phyloP scores from a whole-genome alignment of 768 basidiomycete genomes.

The Tricholoma furcatifolium region DNA sequence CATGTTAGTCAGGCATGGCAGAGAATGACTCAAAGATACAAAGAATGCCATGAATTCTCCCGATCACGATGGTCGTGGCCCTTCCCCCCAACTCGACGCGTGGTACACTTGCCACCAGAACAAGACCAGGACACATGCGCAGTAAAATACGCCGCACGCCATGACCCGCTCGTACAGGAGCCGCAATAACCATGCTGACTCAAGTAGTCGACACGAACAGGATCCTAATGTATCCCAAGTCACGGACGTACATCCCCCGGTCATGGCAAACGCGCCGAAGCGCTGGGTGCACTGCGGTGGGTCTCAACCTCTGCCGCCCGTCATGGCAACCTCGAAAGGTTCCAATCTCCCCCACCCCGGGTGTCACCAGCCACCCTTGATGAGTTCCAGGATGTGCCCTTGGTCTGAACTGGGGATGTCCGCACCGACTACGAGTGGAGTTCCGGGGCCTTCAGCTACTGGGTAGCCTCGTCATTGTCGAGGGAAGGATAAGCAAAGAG shows the following conservation, averaged over 20 bases:
- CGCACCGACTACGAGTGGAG: not conserved
- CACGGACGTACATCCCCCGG: constrained; percentile 7
- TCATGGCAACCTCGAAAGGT: constrained; percentile 8
- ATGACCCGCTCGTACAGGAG: constrained; percentile 8
- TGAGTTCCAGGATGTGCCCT: constrained; percentile 11
- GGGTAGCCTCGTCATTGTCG: not conserved
- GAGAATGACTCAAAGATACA: not conserved
- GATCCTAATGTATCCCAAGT: constrained; percentile 3
- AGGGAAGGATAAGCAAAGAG: not conserved
- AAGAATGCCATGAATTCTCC: not conserved
- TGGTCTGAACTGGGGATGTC: constrained; percentile 1
- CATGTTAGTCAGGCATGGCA: not conserved
- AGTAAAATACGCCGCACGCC: not conserved
- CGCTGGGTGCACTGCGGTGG: constrained; percentile 10
- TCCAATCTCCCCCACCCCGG: constrained; percentile 12
- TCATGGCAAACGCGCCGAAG: constrained; percentile 6
- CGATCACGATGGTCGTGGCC: constrained; percentile 4
- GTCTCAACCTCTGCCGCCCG: constrained; percentile 13
- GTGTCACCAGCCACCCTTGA: constrained; percentile 10
- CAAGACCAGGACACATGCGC: constrained; percentile 2
- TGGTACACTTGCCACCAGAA: constrained; percentile 9
- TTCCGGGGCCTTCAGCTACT: constrained; percentile 7
- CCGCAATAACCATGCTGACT: not conserved
- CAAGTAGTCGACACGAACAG: not conserved
- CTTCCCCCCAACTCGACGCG: not conserved